phyloP scores from a whole-genome alignment of 1,284 basidiomycete species.

The Irpex sp. region DNA sequence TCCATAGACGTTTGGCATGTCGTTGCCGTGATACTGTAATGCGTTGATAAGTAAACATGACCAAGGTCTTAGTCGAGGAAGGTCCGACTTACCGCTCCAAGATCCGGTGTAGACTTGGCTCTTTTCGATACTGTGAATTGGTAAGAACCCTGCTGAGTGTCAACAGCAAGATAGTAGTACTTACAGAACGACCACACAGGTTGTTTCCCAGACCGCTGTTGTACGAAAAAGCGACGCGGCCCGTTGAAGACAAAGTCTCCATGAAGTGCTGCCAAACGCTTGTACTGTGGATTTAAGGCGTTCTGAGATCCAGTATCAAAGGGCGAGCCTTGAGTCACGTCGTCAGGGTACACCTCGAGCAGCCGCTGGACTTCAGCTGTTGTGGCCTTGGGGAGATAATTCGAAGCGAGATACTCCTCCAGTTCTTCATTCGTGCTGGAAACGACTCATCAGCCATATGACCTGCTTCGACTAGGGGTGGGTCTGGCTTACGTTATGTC shows the following conservation, averaged over 20 bases:
- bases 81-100: neutral
- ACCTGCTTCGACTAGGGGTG: neutral
- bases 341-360: slow-evolving; percentile 35
- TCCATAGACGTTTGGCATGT: slow-evolving; percentile 6
- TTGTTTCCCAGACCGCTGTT: slow-evolving; percentile 36
- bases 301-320: slow-evolving; percentile 42
- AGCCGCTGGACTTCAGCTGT: slow-evolving; percentile 27
- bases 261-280: slow-evolving; percentile 43
- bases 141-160: neutral
- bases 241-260: slow-evolving; percentile 49
- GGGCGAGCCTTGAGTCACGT: slow-evolving; percentile 44
- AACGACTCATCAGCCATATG: slow-evolving; percentile 2
- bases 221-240: slow-evolving; percentile 28
- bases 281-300: slow-evolving; percentile 41
- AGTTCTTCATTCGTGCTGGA: slow-evolving; percentile 39
- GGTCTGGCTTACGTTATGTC: neutral
- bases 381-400: slow-evolving; percentile 30
- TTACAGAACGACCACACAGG: slow-evolving; percentile 44
- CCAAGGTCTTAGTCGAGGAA: neutral
- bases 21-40: slow-evolving; percentile 6
- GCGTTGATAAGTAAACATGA: neutral
- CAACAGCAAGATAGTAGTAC: slow-evolving; percentile 8
- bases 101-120: slow-evolving; percentile 24
- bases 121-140: slow-evolving; percentile 37
- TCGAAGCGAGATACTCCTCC: slow-evolving; percentile 20